phyloP scores from a whole-genome alignment of 1,139 yeast genomes.

The Suhomyces yuchorum region DNA sequence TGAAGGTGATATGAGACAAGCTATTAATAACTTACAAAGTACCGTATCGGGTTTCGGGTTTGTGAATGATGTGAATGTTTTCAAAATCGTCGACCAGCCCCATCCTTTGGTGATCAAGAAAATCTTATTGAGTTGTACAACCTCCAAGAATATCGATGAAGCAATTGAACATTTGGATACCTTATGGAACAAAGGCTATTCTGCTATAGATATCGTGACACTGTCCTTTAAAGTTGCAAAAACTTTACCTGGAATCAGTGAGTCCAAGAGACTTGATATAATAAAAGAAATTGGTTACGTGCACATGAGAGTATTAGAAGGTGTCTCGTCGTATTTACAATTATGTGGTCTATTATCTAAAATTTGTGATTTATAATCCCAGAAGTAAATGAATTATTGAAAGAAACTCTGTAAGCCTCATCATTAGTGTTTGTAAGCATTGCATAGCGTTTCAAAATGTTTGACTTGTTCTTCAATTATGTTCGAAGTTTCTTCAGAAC shows the following conservation, averaged over 20 bases:
- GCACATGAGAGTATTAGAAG: constrained; percentile 91
- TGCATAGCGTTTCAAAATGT: constrained; percentile 63
- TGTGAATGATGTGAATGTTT: constrained; percentile 88
- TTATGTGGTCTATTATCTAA: constrained; percentile 81
- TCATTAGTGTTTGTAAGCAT: constrained; percentile 49
- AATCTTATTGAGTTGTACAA: constrained; percentile 60
- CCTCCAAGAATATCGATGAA: constrained; percentile 56
- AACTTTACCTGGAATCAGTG: constrained; percentile 66
- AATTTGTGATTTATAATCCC: constrained; percentile 33
- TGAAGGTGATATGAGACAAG: constrained; percentile 99
- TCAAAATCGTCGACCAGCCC: constrained; percentile 94
- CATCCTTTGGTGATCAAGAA: constrained; percentile 85
- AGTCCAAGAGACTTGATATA: constrained; percentile 67
- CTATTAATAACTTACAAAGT: constrained; percentile 89
- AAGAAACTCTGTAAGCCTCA: background rate
- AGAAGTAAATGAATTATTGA: background rate
- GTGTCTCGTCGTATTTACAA: constrained; percentile 86
- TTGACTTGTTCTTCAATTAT: constrained; percentile 58
- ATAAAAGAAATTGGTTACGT: constrained; percentile 86
- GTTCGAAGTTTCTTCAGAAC: constrained; percentile 34
- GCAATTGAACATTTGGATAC: constrained; percentile 67
- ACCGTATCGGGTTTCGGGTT: constrained; percentile 92
- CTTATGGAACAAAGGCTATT: constrained; percentile 89
- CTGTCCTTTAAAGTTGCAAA: constrained; percentile 89
- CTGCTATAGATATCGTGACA: constrained; percentile 90